These are phyloP conservation scores for Arbutus unedo DNA, from an alignment of 148 eudicot species.

Conservation along the genomic window DNA sequence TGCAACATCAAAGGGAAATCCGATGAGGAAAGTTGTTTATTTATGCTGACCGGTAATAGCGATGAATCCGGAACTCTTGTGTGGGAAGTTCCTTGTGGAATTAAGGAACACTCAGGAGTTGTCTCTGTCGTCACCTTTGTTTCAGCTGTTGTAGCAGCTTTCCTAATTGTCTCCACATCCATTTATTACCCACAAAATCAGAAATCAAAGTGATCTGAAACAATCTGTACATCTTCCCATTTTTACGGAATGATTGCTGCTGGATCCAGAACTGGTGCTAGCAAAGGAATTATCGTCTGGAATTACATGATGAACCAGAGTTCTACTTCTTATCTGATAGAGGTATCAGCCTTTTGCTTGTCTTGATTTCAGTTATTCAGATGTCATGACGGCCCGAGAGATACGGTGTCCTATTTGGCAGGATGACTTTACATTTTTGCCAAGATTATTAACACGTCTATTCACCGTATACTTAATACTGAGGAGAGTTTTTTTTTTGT, in stretches of 20 bases:
- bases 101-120: slow-evolving; percentile 44
- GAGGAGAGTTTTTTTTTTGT: too few relatives aligned
- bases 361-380: too few relatives aligned
- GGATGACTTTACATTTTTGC: too few relatives aligned
- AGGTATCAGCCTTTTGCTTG: neutral
- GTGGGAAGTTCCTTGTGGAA: slow-evolving; percentile 82
- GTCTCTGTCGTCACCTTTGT: slow-evolving; percentile 67
- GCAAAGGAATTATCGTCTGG: neutral
- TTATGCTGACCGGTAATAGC: slow-evolving; percentile 18
- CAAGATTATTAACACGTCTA: too few relatives aligned
- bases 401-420: too few relatives aligned
- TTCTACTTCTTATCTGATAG: neutral
- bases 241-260: neutral
- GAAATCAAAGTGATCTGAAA: slow-evolving; percentile 16
- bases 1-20: slow-evolving; percentile 33
- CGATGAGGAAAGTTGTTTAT: slow-evolving; percentile 30
- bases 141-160: slow-evolving; percentile 54
- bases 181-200: slow-evolving; percentile 32
- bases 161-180: slow-evolving; percentile 49
- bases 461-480: too few relatives aligned
- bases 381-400: too few relatives aligned
- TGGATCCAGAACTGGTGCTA: neutral
- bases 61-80: slow-evolving; percentile 22
- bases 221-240: slow-evolving; percentile 18
- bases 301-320: neutral